Evolutionary conservation across 345 rosid species (phyloP).

Genomic region (Aquilaria yunnanensis): DNA sequence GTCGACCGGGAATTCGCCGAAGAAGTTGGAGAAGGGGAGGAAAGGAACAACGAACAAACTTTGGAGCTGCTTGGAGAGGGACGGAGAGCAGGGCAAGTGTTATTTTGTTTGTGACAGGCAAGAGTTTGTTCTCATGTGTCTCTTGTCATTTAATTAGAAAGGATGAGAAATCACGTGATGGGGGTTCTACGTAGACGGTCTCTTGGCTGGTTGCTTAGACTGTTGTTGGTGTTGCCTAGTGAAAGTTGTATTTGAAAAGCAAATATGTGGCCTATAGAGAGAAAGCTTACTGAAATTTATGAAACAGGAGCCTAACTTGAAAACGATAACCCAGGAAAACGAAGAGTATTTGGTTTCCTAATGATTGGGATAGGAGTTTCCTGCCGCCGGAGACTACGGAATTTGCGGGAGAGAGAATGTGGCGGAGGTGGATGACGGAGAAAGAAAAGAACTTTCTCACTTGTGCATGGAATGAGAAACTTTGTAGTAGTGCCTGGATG

Average conservation of each 20-base stretch:
- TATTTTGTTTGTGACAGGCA: too few species aligned
- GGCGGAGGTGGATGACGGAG: too few species aligned
- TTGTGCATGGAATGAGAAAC: too few species aligned
- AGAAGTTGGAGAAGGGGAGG: constrained; percentile 1
- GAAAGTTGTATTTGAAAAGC: background rate
- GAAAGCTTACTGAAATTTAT: background rate
- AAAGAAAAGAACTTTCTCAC: too few species aligned
- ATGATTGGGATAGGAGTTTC: too few species aligned
- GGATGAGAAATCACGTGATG: constrained; percentile 9
- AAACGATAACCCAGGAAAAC: too few species aligned
- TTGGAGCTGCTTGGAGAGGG: background rate
- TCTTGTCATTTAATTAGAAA: background rate
- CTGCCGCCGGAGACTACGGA: too few species aligned
- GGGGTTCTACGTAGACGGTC: background rate
- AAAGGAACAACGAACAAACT: background rate
- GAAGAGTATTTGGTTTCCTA: too few species aligned
- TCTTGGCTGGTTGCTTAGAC: constrained; percentile 7
- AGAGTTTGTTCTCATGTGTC: background rate
- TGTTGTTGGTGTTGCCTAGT: constrained; percentile 2
- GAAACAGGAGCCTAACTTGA: too few species aligned
- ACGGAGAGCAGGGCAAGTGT: background rate
- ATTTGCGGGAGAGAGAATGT: too few species aligned
- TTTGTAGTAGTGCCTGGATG: too few species aligned
- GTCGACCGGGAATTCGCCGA: background rate
- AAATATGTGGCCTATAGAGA: background rate